phyloP scores from a whole-genome alignment of 2,329 filamentous ascomycete species.

The Trichoderma hamatum region DNA sequence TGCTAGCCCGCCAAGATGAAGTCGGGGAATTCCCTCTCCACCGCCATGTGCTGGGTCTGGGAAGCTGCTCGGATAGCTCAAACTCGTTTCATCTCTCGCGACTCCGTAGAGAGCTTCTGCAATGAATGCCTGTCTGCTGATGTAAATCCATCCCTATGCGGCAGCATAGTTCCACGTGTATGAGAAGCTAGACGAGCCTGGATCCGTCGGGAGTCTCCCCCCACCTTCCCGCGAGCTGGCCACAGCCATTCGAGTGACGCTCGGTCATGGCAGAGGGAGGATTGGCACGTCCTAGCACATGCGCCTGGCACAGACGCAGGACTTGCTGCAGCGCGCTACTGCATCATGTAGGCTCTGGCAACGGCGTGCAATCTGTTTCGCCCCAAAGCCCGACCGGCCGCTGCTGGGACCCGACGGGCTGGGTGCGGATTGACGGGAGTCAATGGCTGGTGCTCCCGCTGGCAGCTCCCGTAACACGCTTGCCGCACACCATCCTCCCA shows the following conservation, averaged over 20 bases:
- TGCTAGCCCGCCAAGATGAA: background rate
- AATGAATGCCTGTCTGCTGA: background rate
- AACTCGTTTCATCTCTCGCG: background rate
- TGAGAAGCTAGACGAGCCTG: conserved; percentile 1
- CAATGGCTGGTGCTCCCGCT: conserved; percentile 26
- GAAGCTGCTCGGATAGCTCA: background rate
- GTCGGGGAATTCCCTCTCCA: background rate
- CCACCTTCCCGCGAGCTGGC: conserved; percentile 14
- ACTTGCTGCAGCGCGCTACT: conserved; percentile 23
- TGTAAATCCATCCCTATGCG: conserved; percentile 10
- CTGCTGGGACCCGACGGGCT: conserved; percentile 27
- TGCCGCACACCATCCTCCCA: conserved; percentile 28
- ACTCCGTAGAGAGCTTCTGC: background rate
- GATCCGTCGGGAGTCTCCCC: conserved; percentile 13
- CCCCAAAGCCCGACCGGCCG: conserved; percentile 25
- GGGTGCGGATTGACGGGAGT: conserved; percentile 27
- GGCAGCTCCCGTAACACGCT: conserved; percentile 25
- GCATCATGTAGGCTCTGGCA: conserved; percentile 7
- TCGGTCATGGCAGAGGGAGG: background rate
- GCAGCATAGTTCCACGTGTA: conserved; percentile 9
- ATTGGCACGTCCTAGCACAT: background rate
- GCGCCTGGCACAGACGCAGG: conserved; percentile 5
- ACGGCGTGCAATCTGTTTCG: conserved; percentile 13
- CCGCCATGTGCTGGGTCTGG: conserved; percentile 9
- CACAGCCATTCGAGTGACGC: conserved; percentile 7